phyloP scores from a whole-genome alignment of 202 grass and related monocot genomes.

The Setaria italica region DNA sequence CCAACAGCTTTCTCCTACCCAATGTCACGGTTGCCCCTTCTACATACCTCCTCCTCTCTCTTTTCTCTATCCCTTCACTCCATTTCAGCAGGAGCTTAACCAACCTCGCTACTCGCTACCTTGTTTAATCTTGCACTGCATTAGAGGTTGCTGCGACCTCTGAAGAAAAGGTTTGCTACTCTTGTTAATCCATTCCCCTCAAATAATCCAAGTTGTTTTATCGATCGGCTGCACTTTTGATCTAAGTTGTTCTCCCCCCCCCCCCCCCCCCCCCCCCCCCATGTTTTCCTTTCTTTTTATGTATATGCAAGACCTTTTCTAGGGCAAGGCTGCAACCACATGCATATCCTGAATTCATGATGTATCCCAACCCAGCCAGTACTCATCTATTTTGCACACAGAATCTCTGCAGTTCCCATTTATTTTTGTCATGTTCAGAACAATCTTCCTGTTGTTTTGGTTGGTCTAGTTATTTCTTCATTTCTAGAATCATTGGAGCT shows the following conservation, averaged over 20 bases:
- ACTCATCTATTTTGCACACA: constrained; percentile 13
- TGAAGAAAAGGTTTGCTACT: constrained; percentile 36
- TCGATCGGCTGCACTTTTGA: background rate
- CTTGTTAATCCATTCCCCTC: background rate
- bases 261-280: too few species aligned
- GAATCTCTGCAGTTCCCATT: background rate
- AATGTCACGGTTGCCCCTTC: constrained; percentile 45
- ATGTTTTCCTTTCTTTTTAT: background rate
- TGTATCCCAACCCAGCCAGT: background rate
- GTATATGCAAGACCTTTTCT: background rate
- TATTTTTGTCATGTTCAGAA: too few species aligned
- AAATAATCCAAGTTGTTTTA: background rate
- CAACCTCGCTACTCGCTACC: constrained; percentile 9
- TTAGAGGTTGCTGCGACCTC: background rate
- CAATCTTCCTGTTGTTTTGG: background rate
- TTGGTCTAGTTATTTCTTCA: background rate
- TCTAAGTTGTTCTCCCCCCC: background rate
- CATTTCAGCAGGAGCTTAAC: constrained; percentile 17
- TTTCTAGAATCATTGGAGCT: background rate
- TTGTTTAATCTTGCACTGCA: background rate
- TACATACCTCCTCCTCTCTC: constrained; percentile 29
- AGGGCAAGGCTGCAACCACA: constrained; percentile 28
- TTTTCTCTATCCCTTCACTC: background rate
- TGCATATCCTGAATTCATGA: constrained; percentile 19
- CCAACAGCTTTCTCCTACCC: constrained; percentile 57